phyloP scores from a whole-genome alignment of 805 yeast genomes.

The Aciculoconidium aculeatum region DNA sequence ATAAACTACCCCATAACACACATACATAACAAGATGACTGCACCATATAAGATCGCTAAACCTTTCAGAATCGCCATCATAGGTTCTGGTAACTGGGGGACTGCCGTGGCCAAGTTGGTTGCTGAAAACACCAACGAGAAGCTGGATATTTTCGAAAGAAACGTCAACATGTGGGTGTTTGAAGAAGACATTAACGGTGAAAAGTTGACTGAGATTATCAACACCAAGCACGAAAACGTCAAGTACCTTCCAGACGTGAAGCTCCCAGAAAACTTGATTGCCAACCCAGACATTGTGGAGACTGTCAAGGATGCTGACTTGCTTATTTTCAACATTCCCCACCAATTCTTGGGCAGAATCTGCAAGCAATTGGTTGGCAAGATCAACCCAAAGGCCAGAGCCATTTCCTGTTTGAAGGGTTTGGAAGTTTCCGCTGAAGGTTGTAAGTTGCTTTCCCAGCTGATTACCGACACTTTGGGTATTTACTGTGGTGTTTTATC shows the following conservation, averaged over 20 bases:
- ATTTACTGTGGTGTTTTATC: constrained; percentile 93
- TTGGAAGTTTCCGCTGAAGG: constrained; percentile 83
- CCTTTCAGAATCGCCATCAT: constrained; percentile 42
- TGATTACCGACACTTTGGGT: constrained; percentile 73
- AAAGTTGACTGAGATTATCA: constrained; percentile 85
- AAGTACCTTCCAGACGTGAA: constrained; percentile 86
- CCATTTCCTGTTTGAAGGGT: constrained; percentile 94
- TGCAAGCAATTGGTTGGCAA: constrained; percentile 73
- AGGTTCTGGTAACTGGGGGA: constrained; percentile 99
- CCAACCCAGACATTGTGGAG: constrained; percentile 76
- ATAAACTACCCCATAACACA: not conserved
- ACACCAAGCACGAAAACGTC: constrained; percentile 87
- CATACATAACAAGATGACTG: constrained; percentile 12
- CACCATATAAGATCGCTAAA: constrained; percentile 26
- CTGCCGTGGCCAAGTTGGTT: constrained; percentile 91
- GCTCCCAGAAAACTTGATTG: constrained; percentile 81
- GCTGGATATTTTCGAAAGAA: constrained; percentile 62
- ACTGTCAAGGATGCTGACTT: constrained; percentile 81
- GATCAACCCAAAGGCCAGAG: constrained; percentile 66
- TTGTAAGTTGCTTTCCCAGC: constrained; percentile 74
- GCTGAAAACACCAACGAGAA: constrained; percentile 79
- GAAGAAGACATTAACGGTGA: constrained; percentile 77
- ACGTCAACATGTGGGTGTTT: constrained; percentile 95
- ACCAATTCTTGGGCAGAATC: constrained; percentile 83
- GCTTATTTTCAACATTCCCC: constrained; percentile 91